Evolutionary conservation across 1,139 yeast species (phyloP).

Genomic region (Debaryomyces fabryi): DNA sequence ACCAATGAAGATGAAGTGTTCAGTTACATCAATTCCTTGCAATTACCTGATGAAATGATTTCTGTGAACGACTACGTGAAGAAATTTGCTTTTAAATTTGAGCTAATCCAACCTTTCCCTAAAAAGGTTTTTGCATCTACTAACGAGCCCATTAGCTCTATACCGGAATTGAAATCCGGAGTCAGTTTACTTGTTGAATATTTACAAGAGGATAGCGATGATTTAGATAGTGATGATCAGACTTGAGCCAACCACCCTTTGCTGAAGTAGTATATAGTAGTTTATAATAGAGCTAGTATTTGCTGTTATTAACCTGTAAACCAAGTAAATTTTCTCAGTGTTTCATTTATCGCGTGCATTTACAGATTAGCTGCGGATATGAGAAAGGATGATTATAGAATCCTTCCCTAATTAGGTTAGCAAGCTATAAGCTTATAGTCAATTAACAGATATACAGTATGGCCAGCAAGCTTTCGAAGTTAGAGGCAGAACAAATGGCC

Average conservation of each 20-base stretch:
- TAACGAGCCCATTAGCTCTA: slow-evolving; percentile 21
- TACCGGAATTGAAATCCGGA: slow-evolving; percentile 37
- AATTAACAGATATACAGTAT: slow-evolving; percentile 15
- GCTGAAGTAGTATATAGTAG: neutral
- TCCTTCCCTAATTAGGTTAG: neutral
- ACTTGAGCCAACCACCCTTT: neutral
- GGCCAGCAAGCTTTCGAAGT: slow-evolving; percentile 42
- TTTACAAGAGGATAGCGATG: slow-evolving; percentile 24
- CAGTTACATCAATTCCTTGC: slow-evolving; percentile 15
- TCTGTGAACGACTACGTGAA: slow-evolving; percentile 24
- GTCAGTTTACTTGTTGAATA: slow-evolving; percentile 46
- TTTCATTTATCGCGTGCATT: neutral
- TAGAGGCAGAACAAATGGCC: slow-evolving; percentile 49
- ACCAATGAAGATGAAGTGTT: slow-evolving; percentile 16
- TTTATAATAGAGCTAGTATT: neutral
- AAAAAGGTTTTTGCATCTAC: slow-evolving; percentile 31
- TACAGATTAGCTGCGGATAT: neutral
- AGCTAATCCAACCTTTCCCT: slow-evolving; percentile 49
- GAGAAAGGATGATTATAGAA: slow-evolving; percentile 1
- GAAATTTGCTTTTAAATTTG: slow-evolving; percentile 37
- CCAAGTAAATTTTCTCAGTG: neutral
- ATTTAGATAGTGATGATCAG: slow-evolving; percentile 17
- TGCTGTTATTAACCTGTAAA: slow-evolving; percentile 9
- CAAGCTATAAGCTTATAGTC: neutral
- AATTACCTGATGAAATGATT: slow-evolving; percentile 12